phyloP scores from a whole-genome alignment of 305 asterid species.

The Fraxinus angustifolia region DNA sequence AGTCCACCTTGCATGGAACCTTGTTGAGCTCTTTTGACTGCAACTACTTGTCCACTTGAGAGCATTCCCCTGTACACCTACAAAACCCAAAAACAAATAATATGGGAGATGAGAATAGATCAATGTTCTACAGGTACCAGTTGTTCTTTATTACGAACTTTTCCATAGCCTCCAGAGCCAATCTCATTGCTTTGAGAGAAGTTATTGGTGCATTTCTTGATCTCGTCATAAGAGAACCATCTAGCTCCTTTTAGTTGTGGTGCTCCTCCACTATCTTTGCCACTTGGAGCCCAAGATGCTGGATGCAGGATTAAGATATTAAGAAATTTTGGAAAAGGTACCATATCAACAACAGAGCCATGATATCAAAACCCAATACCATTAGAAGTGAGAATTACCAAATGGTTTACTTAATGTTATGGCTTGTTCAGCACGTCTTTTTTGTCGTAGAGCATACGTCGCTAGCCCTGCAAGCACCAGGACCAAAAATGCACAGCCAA shows the following conservation, averaged over 20 bases:
- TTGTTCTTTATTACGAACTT: constrained; percentile 38
- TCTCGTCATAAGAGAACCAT: constrained; percentile 93
- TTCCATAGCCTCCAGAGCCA: constrained; percentile 97
- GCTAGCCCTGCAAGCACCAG: constrained; percentile 63
- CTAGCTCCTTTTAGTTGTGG: constrained; percentile 95
- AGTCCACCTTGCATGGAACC: constrained; percentile 87
- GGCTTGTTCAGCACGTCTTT: constrained; percentile 84
- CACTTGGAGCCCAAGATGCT: constrained; percentile 92
- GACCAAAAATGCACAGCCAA: constrained; percentile 57
- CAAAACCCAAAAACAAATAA: constrained; percentile 7
- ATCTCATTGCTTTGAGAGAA: constrained; percentile 70
- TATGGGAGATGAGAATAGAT: not conserved
- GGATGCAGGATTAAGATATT: constrained; percentile 14
- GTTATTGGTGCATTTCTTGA: constrained; percentile 75
- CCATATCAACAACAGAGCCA: not conserved
- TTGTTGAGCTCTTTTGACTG: constrained; percentile 77
- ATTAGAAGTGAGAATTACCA: constrained; percentile 37
- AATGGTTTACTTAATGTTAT: constrained; percentile 78
- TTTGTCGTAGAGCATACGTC: constrained; percentile 68
- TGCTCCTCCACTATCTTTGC: constrained; percentile 91
- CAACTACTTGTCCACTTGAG: constrained; percentile 63
- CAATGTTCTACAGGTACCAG: not conserved
- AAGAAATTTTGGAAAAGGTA: not conserved
- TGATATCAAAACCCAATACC: constrained; percentile 7
- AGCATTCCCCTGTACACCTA: constrained; percentile 86